Conservation (phyloP, 2,329 filamentous ascomycete genomes). For the Colletotrichum musae region DNA sequence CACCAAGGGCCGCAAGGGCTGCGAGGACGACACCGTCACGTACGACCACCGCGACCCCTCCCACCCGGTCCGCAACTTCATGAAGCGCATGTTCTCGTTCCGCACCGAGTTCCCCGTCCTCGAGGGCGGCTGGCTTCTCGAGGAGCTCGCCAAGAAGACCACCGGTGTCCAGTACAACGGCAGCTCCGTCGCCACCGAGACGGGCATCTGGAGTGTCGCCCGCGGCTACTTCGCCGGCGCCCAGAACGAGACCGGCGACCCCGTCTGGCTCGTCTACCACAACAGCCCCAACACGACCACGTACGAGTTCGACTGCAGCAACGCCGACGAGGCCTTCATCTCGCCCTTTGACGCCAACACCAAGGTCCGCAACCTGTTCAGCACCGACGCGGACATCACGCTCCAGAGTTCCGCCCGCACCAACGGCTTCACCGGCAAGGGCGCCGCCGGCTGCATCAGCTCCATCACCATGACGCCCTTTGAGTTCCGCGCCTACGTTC, state of each 20-base stretch:
- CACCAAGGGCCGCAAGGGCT: constrained; percentile 67
- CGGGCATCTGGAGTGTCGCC: constrained; percentile 72
- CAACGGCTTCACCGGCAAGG: constrained; percentile 59
- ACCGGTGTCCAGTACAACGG: constrained; percentile 65
- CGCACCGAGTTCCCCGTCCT: constrained; percentile 69
- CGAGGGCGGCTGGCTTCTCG: constrained; percentile 71
- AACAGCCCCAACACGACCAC: constrained; percentile 63
- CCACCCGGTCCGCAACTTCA: constrained; percentile 71
- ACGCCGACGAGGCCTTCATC: constrained; percentile 63
- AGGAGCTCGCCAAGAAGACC: constrained; percentile 71
- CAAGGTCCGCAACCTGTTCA: constrained; percentile 74
- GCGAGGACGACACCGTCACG: constrained; percentile 69
- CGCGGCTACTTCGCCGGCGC: constrained; percentile 63
- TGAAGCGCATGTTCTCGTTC: constrained; percentile 74
- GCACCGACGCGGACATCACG: constrained; percentile 70
- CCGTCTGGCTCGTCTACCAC: constrained; percentile 66
- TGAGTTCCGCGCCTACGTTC: constrained; percentile 74
- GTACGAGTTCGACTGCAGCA: constrained; percentile 70
- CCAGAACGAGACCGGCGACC: constrained; percentile 66
- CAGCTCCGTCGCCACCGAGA: constrained; percentile 68
- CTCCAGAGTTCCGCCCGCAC: constrained; percentile 61
- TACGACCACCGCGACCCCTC: constrained; percentile 75
- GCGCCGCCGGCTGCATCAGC: constrained; percentile 69
- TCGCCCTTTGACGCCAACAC: constrained; percentile 69
- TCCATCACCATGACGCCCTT: constrained; percentile 67